Evolutionary conservation across 495 filamentous ascomycete genomes (phyloP), one percentile per base, ranked within the genome.

Genomic region (Aspergillus sclerotiicarbonarius): DNA sequence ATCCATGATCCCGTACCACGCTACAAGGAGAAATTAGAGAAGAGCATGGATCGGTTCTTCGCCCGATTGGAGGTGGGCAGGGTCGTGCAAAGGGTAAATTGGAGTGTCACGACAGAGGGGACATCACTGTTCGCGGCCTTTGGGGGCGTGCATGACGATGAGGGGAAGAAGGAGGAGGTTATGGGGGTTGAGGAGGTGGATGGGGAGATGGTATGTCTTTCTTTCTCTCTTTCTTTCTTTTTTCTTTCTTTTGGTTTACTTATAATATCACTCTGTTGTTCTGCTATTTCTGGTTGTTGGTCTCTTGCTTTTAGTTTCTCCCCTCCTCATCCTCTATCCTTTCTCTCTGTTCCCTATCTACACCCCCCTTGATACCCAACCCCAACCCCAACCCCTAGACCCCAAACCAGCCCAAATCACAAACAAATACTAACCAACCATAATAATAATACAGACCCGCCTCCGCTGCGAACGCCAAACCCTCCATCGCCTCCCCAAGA

Each of bases 41-140:
- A 78, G 25, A 88, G 85, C 53, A 91, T 95, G 87, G 89, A 93
- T 67, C 76, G 84, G 16, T 92, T 87, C 70, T 94, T 95, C 54
- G 67, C 68, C 10, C 62, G 63, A 20, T n/a, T 78, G 9, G 73
- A 77, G 56, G 69, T 71, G 3, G 76, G 76, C 0, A 64, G 56
- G 47, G 69, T 67, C 41, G 74, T 78, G 13, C 70, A 72, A 54
- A 56, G 76, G 20, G 71, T 68, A 4, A 80, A 87, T 69, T 92
- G 89, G 90, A 73, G 76, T 45, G 70, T 92, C 8, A 84, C 84
- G 8, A 86, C 82, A 1, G 69, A 82, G 46, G 62, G 73, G 1
- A 62, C 71, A 25, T 25, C 25, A 0, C 70, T 91, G 15, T 91
- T 83, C 67, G 71, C 77, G 12, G 74, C 84, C 1, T 76, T 76